Conservation (phyloP, 2,329 filamentous ascomycete species). For the Penicillium frequentans region DNA sequence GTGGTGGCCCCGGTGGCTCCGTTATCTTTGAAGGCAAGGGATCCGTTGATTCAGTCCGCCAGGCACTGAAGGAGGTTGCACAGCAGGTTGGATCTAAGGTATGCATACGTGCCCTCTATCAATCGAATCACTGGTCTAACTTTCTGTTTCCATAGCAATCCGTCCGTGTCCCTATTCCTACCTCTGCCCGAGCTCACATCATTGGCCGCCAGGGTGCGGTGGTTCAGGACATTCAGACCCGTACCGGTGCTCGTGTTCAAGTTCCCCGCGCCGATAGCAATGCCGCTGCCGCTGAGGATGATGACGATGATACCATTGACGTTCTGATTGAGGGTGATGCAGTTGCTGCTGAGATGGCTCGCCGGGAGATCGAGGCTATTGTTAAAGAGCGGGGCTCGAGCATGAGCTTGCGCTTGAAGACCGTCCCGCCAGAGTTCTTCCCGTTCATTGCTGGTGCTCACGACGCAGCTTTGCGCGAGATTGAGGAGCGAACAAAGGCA, state of each 20-base stretch:
- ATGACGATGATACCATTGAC: conserved; percentile 75
- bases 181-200: conserved; percentile 81
- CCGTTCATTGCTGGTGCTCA: conserved; percentile 87
- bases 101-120: conserved; percentile 24
- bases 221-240: conserved; percentile 86
- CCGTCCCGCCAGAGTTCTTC: conserved; percentile 88
- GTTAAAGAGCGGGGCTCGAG: conserved; percentile 82
- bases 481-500: conserved; percentile 73
- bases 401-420: conserved; percentile 76
- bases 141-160: conserved; percentile 52
- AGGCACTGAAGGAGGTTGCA: conserved; percentile 86
- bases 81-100: conserved; percentile 86
- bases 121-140: not conserved
- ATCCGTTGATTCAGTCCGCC: conserved; percentile 77
- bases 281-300: conserved; percentile 68
- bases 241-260: conserved; percentile 86
- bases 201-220: conserved; percentile 89
- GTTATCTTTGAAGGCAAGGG: conserved; percentile 84
- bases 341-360: conserved; percentile 79
- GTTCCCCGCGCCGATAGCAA: conserved; percentile 77
- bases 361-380: conserved; percentile 81
- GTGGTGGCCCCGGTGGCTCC: conserved; percentile 67
- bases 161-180: conserved; percentile 76
- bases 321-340: conserved; percentile 90
- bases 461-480: conserved; percentile 64